Conservation (phyloP, 176 grass and related monocot genomes). For the Luzula sylvatica region DNA sequence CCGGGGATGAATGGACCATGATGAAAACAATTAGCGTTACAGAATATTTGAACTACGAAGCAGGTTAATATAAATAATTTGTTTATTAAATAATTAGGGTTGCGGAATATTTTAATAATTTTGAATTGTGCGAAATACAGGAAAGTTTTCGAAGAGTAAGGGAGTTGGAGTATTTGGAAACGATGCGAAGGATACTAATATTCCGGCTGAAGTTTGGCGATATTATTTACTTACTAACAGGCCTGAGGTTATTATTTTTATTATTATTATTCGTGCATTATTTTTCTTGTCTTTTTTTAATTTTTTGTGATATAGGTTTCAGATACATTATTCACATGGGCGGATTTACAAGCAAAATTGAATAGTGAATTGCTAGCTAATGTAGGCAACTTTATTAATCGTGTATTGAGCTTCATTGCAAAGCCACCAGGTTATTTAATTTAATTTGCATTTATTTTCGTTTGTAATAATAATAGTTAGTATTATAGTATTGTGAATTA, state of each 20-base stretch:
- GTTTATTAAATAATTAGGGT: neutral
- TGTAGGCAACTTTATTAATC: conserved; percentile 85
- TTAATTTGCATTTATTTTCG: too few species aligned
- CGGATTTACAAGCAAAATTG: conserved; percentile 82
- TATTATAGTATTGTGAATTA: conserved; percentile 1
- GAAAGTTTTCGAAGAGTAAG: conserved; percentile 87
- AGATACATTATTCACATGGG: conserved; percentile 94
- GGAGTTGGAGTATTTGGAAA: conserved; percentile 97
- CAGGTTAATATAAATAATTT: conserved; percentile 37
- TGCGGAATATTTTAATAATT: neutral
- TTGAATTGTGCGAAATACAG: conserved; percentile 18
- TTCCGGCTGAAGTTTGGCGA: conserved; percentile 87
- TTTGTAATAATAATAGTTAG: conserved; percentile 9
- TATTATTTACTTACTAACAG: conserved; percentile 93
- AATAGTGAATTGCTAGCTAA: conserved; percentile 78
- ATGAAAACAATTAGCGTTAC: conserved; percentile 99
- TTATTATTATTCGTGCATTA: conserved; percentile 18
- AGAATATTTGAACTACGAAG: conserved; percentile 98
- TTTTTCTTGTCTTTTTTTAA: conserved; percentile 19
- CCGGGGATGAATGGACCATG: conserved; percentile 94
- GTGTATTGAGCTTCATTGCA: conserved; percentile 84
- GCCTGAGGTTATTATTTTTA: conserved; percentile 49
- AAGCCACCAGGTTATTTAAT: conserved; percentile 63
- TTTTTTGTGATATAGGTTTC: conserved; percentile 45
- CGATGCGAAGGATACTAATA: conserved; percentile 77